A percentile compares a stretch with the other conserved stretches of the same genome.
phyloP scores from a whole-genome alignment of 306 rosid species.

The Hippophae tibetana region DNA sequence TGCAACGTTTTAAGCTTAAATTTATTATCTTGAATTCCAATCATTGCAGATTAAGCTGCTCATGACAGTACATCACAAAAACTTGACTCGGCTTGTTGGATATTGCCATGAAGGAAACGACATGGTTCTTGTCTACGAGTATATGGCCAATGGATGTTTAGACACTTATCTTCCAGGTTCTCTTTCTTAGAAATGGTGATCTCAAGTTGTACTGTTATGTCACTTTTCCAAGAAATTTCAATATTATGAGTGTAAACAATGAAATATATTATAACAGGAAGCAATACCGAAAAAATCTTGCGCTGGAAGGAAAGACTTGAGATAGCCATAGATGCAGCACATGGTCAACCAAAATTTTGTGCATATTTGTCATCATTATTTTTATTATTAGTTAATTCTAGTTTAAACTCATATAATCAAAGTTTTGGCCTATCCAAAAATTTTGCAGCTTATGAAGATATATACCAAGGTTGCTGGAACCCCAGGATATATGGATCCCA shows the following conservation, averaged over 20 bases:
- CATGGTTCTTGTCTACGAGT: constrained; percentile 26
- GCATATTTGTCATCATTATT: not conserved
- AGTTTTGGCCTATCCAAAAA: constrained; percentile 48
- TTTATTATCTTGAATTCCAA: too few species aligned
- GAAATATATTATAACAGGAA: not conserved
- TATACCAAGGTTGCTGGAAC: constrained; percentile 48
- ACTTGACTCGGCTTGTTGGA: constrained; percentile 24
- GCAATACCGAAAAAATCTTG: not conserved
- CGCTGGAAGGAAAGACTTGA: constrained; percentile 10
- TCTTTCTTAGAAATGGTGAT: not conserved
- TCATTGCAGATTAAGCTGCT: constrained; percentile 29
- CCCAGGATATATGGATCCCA: constrained; percentile 33
- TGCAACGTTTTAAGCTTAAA: not conserved
- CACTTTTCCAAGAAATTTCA: not conserved
- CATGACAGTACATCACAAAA: constrained; percentile 33
- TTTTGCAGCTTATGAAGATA: constrained; percentile 28
- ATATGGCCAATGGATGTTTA: constrained; percentile 25
- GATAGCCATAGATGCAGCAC: constrained; percentile 17
- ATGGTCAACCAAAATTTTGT: not conserved
- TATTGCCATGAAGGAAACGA: constrained; percentile 22
- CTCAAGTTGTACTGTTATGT: not conserved
- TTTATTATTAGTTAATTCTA: not conserved
- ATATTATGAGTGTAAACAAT: not conserved
- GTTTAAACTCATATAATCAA: not conserved
- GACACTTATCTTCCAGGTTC: constrained; percentile 21